Conservation (phyloP, 1,284 basidiomycete genomes). For the Ceratobasidium papillatum region DNA sequence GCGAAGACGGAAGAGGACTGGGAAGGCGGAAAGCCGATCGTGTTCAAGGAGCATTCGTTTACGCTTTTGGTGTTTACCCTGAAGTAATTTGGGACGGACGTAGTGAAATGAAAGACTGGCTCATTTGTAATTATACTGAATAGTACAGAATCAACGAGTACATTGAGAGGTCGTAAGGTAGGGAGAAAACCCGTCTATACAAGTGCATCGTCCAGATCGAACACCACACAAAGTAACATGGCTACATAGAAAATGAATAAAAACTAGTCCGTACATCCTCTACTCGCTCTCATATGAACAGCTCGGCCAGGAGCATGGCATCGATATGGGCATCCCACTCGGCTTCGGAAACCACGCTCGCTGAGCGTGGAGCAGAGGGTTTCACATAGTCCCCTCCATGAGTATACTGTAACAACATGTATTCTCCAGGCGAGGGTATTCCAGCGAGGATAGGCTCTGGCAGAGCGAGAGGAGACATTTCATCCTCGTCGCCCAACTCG, state of each 20-base stretch:
- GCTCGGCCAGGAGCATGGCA: neutral
- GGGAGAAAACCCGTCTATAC: neutral
- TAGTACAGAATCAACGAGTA: neutral
- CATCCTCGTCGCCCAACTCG: neutral
- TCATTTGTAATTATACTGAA: neutral
- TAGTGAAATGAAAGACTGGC: neutral
- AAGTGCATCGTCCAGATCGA: neutral
- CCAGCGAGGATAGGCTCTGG: neutral
- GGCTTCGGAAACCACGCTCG: neutral
- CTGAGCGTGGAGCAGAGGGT: neutral
- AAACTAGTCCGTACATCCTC: neutral
- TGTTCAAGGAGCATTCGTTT: conserved; percentile 61
- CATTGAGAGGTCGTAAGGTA: neutral
- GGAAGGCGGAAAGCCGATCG: conserved; percentile 51
- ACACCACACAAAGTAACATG: neutral
- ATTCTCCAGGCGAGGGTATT: neutral
- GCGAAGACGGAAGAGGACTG: conserved; percentile 52
- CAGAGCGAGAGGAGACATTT: conserved; percentile 11
- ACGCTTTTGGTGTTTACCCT: conserved; percentile 47
- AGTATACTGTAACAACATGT: neutral
- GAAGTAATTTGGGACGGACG: neutral
- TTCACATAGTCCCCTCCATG: neutral
- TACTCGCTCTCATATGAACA: neutral
- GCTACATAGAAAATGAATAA: neutral
- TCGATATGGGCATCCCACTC: neutral